Evolutionary conservation across 2,329 filamentous ascomycete genomes (phyloP).

Genomic region (Stachybotrys chartarum): DNA sequence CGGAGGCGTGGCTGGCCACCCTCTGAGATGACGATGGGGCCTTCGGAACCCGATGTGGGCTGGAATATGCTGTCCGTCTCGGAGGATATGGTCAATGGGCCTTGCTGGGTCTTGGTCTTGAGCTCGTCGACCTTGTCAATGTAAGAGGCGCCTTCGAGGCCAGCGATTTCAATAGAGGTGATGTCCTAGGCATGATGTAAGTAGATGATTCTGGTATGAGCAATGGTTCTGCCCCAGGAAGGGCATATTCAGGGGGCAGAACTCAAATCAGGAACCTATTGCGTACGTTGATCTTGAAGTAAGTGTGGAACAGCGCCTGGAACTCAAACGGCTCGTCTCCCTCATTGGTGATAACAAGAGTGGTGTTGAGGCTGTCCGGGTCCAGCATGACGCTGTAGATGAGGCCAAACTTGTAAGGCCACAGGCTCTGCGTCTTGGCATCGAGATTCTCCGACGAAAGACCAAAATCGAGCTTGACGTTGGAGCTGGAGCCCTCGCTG

Average conservation of each 20-base stretch:
- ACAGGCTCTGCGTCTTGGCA: conserved; percentile 61
- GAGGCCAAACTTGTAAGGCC: conserved; percentile 82
- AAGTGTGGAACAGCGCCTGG: conserved; percentile 86
- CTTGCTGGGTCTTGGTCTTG: conserved; percentile 57
- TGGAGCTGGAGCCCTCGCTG: conserved; percentile 41
- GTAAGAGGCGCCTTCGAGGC: conserved; percentile 71
- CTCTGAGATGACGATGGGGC: conserved; percentile 53
- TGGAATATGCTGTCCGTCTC: conserved; percentile 90
- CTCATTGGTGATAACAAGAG: conserved; percentile 83
- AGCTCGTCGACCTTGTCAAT: conserved; percentile 72
- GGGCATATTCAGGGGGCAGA: not conserved
- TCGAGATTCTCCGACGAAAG: conserved; percentile 67
- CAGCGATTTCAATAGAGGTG: conserved; percentile 60
- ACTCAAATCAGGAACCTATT: too few relatives aligned
- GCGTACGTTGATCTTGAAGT: conserved; percentile 71
- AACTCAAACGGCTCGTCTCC: conserved; percentile 79
- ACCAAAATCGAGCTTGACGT: conserved; percentile 92
- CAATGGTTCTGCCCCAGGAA: too few relatives aligned
- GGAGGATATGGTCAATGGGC: conserved; percentile 60
- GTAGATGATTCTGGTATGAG: not conserved
- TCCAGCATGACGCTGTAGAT: conserved; percentile 89
- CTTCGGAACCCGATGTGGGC: conserved; percentile 52
- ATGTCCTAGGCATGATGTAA: conserved; percentile 58
- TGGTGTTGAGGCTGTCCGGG: conserved; percentile 67
- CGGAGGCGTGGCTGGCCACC: conserved; percentile 59